phyloP scores from a whole-genome alignment of 164 flowering plant genomes.

The Malania oleifera region DNA sequence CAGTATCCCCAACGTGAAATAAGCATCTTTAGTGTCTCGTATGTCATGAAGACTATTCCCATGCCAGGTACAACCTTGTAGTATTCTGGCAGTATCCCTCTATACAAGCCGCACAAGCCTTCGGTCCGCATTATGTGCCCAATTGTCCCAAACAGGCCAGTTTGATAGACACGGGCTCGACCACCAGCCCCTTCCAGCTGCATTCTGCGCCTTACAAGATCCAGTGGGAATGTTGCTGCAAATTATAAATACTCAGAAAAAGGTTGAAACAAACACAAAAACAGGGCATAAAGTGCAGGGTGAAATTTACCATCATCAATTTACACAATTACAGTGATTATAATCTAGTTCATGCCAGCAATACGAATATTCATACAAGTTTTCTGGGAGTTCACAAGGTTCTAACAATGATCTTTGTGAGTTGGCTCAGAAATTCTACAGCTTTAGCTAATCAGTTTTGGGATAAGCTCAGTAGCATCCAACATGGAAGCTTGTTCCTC shows the following conservation, averaged over 20 bases:
- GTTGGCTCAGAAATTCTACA: too few species aligned
- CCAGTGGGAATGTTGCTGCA: conserved; percentile 79
- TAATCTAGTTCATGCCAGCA: too few species aligned
- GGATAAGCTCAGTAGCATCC: too few species aligned
- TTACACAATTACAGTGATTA: too few species aligned
- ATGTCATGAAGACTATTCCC: conserved; percentile 80
- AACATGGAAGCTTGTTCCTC: too few species aligned
- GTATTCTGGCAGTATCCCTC: conserved; percentile 84
- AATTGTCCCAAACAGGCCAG: conserved; percentile 64
- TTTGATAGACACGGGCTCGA: conserved; percentile 57
- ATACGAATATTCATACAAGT: too few species aligned
- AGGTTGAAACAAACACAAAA: neutral
- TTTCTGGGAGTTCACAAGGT: too few species aligned
- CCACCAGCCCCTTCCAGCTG: conserved; percentile 90
- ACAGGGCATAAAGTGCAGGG: too few species aligned
- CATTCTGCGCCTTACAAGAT: conserved; percentile 82
- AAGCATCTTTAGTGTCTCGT: conserved; percentile 64
- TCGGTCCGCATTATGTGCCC: conserved; percentile 51
- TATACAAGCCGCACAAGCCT: conserved; percentile 67
- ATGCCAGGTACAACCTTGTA: conserved; percentile 86
- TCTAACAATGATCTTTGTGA: too few species aligned
- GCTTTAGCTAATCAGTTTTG: too few species aligned
- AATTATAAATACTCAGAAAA: neutral
- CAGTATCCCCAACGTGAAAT: conserved; percentile 25
- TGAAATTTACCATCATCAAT: too few species aligned